phyloP scores from a whole-genome alignment of 257 asterid genomes.

The Solanum bulbocastanum region DNA sequence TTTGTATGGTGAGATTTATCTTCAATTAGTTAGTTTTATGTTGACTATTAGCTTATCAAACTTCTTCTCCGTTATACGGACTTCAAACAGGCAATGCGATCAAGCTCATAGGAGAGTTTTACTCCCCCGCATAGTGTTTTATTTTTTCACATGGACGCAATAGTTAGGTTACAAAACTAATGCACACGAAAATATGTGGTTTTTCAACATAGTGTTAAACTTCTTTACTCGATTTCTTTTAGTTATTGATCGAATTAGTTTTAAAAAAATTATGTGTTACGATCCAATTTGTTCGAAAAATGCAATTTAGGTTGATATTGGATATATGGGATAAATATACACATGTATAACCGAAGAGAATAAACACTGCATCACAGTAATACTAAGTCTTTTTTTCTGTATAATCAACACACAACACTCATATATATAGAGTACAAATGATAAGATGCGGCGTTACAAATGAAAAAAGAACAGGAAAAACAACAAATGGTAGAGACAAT shows the following conservation, averaged over 20 bases:
- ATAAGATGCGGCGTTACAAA: background rate
- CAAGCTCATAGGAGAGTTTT: too few relatives aligned
- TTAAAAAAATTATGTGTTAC: background rate
- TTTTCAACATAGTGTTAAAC: background rate
- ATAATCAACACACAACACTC: background rate
- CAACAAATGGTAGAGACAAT: background rate
- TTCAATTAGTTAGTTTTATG: background rate
- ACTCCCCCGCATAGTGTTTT: too few relatives aligned
- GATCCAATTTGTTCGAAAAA: background rate
- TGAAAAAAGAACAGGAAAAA: background rate
- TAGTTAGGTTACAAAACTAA: background rate
- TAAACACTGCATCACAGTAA: background rate
- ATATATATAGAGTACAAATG: background rate
- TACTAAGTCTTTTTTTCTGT: background rate
- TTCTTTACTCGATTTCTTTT: background rate
- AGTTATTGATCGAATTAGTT: background rate
- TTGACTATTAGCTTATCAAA: background rate
- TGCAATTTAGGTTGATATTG: background rate
- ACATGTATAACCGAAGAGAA: background rate
- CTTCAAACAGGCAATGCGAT: too few relatives aligned
- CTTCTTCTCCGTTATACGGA: background rate
- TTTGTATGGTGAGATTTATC: background rate
- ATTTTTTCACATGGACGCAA: too few relatives aligned
- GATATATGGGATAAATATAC: background rate
- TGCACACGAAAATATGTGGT: background rate